Percentiles rank a stretch among this genome's conserved stretches.
Conservation (phyloP, 257 asterid species). For the Primulina huaijiensis region DNA sequence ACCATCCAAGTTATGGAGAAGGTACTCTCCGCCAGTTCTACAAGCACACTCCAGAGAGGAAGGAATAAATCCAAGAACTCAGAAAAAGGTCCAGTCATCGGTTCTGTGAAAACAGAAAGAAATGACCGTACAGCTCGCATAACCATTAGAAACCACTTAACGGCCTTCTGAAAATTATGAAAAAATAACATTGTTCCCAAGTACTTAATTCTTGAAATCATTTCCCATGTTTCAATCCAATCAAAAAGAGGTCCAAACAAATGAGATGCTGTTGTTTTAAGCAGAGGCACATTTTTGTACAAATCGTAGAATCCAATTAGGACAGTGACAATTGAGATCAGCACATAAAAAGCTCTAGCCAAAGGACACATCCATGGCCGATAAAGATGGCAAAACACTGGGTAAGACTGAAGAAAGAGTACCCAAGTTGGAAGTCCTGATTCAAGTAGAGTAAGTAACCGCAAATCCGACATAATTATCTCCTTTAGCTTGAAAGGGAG, state of each 20-base stretch:
- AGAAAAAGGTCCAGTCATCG: constrained; percentile 63
- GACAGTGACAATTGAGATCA: constrained; percentile 77
- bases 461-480: constrained; percentile 63
- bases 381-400: constrained; percentile 79
- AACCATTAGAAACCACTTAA: constrained; percentile 71
- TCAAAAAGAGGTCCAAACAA: constrained; percentile 94
- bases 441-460: constrained; percentile 81
- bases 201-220: constrained; percentile 83
- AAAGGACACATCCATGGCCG: constrained; percentile 99
- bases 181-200: constrained; percentile 97
- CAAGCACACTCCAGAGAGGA: constrained; percentile 61
- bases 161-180: constrained; percentile 88
- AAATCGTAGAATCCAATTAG: constrained; percentile 93
- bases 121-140: constrained; percentile 58
- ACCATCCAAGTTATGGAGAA: constrained; percentile 68
- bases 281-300: constrained; percentile 91
- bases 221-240: constrained; percentile 96
- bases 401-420: constrained; percentile 92
- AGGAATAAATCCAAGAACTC: constrained; percentile 60
- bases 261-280: constrained; percentile 81
- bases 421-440: constrained; percentile 99
- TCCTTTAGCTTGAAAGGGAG: constrained; percentile 80
- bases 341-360: constrained; percentile 71
- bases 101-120: constrained; percentile 50
- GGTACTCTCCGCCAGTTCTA: constrained; percentile 49